Percentiles rank a stretch among this genome's conserved stretches.
These are phyloP conservation scores for Escovopsis sp. DNA, from an alignment of 2,329 filamentous ascomycete genomes.

Conservation along the genomic window DNA sequence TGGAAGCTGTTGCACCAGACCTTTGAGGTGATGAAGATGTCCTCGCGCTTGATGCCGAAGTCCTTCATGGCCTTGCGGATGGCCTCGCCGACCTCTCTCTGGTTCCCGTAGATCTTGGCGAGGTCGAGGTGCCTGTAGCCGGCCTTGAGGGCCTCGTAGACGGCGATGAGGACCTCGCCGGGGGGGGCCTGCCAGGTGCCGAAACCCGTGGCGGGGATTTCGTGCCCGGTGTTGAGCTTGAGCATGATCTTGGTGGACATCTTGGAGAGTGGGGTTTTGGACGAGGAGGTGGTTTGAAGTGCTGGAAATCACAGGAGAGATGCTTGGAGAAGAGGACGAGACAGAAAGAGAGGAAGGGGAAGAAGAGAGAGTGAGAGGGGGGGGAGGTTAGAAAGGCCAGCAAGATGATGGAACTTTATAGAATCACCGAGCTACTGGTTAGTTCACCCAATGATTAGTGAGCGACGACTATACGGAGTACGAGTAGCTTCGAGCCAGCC, in stretches of 20 bases:
- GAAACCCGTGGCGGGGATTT: constrained; percentile 45
- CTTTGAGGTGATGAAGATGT: constrained; percentile 42
- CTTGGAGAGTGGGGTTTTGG: neutral
- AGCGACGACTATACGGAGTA: no score
- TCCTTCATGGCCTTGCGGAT: constrained; percentile 32
- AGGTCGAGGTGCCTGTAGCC: constrained; percentile 50
- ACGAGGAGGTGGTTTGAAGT: neutral
- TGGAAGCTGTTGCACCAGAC: constrained; percentile 45
- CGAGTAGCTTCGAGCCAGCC: no score
- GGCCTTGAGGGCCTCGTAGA: constrained; percentile 46
- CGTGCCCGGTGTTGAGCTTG: constrained; percentile 48
- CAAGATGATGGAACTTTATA: no score
- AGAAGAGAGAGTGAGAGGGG: neutral
- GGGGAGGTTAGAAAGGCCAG: neutral
- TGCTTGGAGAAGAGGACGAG: neutral
- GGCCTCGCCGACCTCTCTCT: constrained; percentile 41
- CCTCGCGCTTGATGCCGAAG: constrained; percentile 33
- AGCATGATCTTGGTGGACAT: constrained; percentile 45
- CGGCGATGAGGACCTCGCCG: constrained; percentile 48
- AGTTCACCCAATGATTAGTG: no score
- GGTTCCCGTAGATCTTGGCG: constrained; percentile 48
- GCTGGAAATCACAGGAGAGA: neutral
- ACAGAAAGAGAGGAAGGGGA: neutral
- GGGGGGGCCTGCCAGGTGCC: constrained; percentile 57
- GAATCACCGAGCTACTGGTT: no score